Base-by-base conservation (phyloP, 2,329 filamentous ascomycete species). In the Botrytis aclada region DNA sequence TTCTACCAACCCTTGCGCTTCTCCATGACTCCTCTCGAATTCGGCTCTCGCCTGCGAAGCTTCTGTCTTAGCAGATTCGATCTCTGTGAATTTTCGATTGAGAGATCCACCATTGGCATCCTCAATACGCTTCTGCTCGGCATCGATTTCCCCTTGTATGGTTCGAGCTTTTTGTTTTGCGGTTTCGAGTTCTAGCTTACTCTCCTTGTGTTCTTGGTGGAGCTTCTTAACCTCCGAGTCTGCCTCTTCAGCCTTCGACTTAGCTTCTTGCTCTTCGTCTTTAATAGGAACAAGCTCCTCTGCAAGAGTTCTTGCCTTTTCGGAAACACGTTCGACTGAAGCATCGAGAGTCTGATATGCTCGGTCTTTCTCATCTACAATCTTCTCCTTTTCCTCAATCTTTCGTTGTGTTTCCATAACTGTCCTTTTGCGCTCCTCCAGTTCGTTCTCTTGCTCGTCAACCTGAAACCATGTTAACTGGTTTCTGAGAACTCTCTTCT, bases 401-500 rank as follows among this genome's bases (percentile, higher is more conserved):
- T 79, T 80, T 22, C 82, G 78, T 58, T 84, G 81, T 6, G 81
- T 77, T 12, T 78, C 77, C 34, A 76, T 72, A 29, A 81, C 72
- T 39, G 79, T 75, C 70, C 79, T 80, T 70, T 84, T 81, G 1
- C 88, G 80, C 73, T 81, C 80, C 65, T 82, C 80, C 0, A 90
- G 79, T 4, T 83, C 79, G 51, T 81, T 83, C 81, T 98, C 95
- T 81, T 93, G 87, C 72, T 93, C 90, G 66, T 90, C 88, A 1
- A 98, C 94, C 79, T 97, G 93, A 37, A 90, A 88, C 96, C 96
- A 99, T n/a, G 92, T 90, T 75, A 93, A 85, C 82, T 97, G 92
- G 29, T 87, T 85, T 61, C 86, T 83, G 62, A 92, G 84, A 37
- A 88, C 85, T 47, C 85, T 85, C 64, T 89, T 86, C 73, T 88